Percentiles rank a stretch among this genome's conserved stretches.
These are phyloP conservation scores for Brassica juncea DNA, from an alignment of 345 rosid species.

Conservation along the genomic window DNA sequence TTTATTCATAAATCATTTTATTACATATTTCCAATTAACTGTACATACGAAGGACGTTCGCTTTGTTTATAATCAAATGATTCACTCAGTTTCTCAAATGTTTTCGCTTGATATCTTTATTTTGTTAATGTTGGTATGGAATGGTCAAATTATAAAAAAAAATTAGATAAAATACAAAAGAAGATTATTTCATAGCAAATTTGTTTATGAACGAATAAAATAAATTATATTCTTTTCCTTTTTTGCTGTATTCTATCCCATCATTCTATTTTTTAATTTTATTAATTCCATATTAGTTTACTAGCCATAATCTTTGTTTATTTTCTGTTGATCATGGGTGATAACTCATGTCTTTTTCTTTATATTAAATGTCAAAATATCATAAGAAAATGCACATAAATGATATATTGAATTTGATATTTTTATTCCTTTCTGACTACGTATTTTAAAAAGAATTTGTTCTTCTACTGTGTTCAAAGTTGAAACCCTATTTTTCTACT, in stretches of 20 bases:
- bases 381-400: not conserved
- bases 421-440: not conserved
- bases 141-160: no score
- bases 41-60: not conserved
- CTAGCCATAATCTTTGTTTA: no score
- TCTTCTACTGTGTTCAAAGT: not conserved
- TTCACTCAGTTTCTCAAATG: not conserved
- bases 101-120: conserved; percentile 3
- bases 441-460: not conserved
- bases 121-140: no score
- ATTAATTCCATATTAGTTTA: no score
- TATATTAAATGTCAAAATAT: not conserved
- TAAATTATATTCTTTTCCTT: no score
- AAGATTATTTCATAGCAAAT: no score
- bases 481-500: not conserved
- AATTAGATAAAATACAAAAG: no score
- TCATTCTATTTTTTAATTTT: no score
- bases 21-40: not conserved
- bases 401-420: not conserved
- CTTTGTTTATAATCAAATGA: not conserved
- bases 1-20: not conserved
- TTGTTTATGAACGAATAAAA: no score
- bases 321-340: conserved; percentile 4
- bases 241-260: no score
- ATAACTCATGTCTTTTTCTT: conserved; percentile 13